A percentile compares a stretch with the other conserved stretches of the same genome.
Conservation (phyloP, 148 eudicot species). For the Fagopyrum esculentum region DNA sequence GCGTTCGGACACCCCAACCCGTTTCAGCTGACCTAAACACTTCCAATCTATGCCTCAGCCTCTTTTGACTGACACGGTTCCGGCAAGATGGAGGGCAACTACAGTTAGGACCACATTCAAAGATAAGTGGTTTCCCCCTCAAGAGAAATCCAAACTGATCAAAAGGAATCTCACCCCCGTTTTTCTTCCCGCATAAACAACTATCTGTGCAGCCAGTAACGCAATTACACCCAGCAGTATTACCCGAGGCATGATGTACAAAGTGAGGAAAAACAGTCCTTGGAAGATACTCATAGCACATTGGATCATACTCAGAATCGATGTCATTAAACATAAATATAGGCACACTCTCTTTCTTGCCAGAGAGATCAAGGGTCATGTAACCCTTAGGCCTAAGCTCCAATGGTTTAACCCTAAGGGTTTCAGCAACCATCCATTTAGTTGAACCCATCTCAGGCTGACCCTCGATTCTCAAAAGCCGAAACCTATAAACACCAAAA, state of each 20-base stretch:
- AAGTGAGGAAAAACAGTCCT: conserved; percentile 57
- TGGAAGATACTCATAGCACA: conserved; percentile 51
- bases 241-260: conserved; percentile 29
- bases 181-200: conserved; percentile 58
- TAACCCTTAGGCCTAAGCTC: conserved; percentile 54
- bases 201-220: conserved; percentile 42
- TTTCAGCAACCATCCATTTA: conserved; percentile 47
- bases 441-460: conserved; percentile 87
- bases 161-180: conserved; percentile 81
- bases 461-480: conserved; percentile 50
- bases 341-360: conserved; percentile 56
- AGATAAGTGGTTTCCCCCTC: conserved; percentile 74
- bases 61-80: too few species aligned
- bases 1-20: too few species aligned
- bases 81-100: conserved; percentile 37
- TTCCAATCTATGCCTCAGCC: too few species aligned
- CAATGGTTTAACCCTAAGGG: conserved; percentile 42
- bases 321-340: conserved; percentile 66
- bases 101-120: conserved; percentile 74
- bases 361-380: conserved; percentile 57
- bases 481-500: conserved; percentile 75
- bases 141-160: conserved; percentile 60
- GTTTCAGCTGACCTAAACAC: too few species aligned
- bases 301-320: conserved; percentile 53
- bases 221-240: conserved; percentile 50